These are phyloP conservation scores for Xylaria arbuscula DNA, from an alignment of 2,329 filamentous ascomycete genomes.

Conservation along the genomic window DNA sequence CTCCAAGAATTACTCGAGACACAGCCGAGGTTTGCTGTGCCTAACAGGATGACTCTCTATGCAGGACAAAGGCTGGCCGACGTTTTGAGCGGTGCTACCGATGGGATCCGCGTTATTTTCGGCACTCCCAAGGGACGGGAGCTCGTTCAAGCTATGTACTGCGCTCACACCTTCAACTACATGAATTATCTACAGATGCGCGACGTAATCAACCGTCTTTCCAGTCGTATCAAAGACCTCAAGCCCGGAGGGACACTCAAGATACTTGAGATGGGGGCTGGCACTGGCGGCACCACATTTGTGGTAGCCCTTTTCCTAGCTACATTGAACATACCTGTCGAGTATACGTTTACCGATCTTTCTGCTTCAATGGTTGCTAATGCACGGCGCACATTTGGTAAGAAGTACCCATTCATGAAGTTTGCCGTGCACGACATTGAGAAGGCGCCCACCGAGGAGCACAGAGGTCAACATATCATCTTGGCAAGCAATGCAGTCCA, in stretches of 20 bases:
- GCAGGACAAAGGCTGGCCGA: slow-evolving; percentile 47
- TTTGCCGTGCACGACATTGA: slow-evolving; percentile 50
- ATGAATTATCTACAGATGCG: slow-evolving; percentile 51
- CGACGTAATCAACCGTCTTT: slow-evolving; percentile 47
- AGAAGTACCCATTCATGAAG: slow-evolving; percentile 43
- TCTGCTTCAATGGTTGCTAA: slow-evolving; percentile 49
- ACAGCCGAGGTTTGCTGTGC: slow-evolving; percentile 46
- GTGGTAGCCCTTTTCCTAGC: slow-evolving; percentile 47
- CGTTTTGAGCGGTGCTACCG: slow-evolving; percentile 49
- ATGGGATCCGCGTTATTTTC: slow-evolving; percentile 55
- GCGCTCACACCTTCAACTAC: slow-evolving; percentile 52
- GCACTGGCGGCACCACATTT: slow-evolving; percentile 47
- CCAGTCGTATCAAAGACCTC: slow-evolving; percentile 12
- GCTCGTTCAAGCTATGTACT: slow-evolving; percentile 53
- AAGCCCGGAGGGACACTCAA: slow-evolving; percentile 10
- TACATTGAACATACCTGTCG: slow-evolving; percentile 44
- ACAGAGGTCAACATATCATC: slow-evolving; percentile 50
- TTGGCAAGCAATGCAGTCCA: slow-evolving; percentile 50
- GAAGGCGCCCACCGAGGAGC: slow-evolving; percentile 39
- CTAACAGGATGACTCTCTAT: slow-evolving; percentile 46
- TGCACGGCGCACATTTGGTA: slow-evolving; percentile 46
- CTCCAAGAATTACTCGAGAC: slow-evolving; percentile 46
- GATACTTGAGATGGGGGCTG: slow-evolving; percentile 34
- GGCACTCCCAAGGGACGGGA: slow-evolving; percentile 51
- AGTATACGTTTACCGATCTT: slow-evolving; percentile 57